Base-by-base conservation (phyloP, 371 early-diverging fungal genomes). In the Mucor racemosus region DNA sequence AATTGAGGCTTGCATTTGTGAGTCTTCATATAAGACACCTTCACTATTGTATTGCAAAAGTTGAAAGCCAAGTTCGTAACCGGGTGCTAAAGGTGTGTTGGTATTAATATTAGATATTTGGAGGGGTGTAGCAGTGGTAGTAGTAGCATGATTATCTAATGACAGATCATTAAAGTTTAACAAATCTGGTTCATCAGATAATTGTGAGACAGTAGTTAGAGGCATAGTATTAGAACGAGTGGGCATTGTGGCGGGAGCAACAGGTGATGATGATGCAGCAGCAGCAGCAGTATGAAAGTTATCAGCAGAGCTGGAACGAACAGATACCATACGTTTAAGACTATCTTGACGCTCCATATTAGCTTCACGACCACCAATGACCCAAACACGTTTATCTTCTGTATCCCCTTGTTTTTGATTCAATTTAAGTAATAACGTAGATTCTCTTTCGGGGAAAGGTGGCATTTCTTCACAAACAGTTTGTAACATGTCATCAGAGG, bases 401-500 rank as follows among this genome's bases (percentile, higher is more conserved):
- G 97, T 96, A 75, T 94, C 94, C 5, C 88, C 85, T 15, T 93
- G 89, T 76, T 93, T 92, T 69, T 92, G 90, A 13, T 94, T 89
- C 63, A 99, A 72, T 36, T 92, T 80, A 5, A 86, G 81, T 35
- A 98, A 68, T 41, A 99, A 75, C 0, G 96, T 93, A 0, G 97
- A 96, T 74, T 96, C 95, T 17, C 96, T 89, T 72, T 95, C 96
- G 0, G 96, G 95, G 85, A 94, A 97, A 21, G 94, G 95, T 26
- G 98, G 98, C 95, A 98, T 97, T 72, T 97, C 96, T 63, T 97
- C 98, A 69, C 96, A 97, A 21, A 97, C 93, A 0, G 92, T 90
- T 53, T 94, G 93, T 8, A 99, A 72, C 61, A 98, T 79, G n/a
- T 94, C 95, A 19, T 95, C 95, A 15, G 88, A 87, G 4, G 92